These are phyloP conservation scores for Cymbidium sinense DNA, from an alignment of 106 monocot species.

Conservation along the genomic window DNA sequence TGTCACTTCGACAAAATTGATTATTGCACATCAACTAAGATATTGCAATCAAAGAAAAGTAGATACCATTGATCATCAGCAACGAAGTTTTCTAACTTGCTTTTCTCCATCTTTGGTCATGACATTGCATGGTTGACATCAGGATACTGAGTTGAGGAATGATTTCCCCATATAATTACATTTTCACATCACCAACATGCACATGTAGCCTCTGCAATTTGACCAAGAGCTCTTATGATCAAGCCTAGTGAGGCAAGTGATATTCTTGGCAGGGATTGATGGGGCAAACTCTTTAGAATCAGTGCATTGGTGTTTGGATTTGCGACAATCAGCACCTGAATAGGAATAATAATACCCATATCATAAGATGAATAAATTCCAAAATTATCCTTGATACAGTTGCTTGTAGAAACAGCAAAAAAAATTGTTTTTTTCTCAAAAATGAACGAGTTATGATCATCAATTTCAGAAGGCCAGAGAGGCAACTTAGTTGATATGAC, in stretches of 20 bases:
- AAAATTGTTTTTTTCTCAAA: too few relatives aligned
- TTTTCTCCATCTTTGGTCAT: constrained; percentile 39
- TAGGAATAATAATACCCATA: not conserved
- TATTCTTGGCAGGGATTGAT: constrained; percentile 76
- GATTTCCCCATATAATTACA: constrained; percentile 58
- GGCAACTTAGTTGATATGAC: not conserved
- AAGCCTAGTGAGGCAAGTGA: constrained; percentile 78
- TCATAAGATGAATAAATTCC: not conserved
- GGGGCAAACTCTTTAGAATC: constrained; percentile 85
- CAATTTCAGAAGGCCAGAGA: too few relatives aligned
- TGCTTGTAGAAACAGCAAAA: too few relatives aligned
- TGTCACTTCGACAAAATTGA: not conserved
- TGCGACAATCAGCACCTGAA: constrained; percentile 79
- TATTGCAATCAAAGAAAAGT: not conserved
- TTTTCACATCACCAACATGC: constrained; percentile 65
- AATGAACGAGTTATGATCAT: too few relatives aligned
- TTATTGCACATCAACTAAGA: not conserved
- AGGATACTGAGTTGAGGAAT: constrained; percentile 58
- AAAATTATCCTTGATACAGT: not conserved
- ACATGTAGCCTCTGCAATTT: constrained; percentile 66
- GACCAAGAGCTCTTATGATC: constrained; percentile 89
- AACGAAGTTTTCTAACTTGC: constrained; percentile 37
- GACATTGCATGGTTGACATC: constrained; percentile 60
- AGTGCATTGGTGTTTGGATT: constrained; percentile 90
- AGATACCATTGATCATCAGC: constrained; percentile 41